A percentile compares a stretch with the other conserved stretches of the same genome.
Conservation (phyloP, 2,329 filamentous ascomycete species). For the Eutypella sp. region DNA sequence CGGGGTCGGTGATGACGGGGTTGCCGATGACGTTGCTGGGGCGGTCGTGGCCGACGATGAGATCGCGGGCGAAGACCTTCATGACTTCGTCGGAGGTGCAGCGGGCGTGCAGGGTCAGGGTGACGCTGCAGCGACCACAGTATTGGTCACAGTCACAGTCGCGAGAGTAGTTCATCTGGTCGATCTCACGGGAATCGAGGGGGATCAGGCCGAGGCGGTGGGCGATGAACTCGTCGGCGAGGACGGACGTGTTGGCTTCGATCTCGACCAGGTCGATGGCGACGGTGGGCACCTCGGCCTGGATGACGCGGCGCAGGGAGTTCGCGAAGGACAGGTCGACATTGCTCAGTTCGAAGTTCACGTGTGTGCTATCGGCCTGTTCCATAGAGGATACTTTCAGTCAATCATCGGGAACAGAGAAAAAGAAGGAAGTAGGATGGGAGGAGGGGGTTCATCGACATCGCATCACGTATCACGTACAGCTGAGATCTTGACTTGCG, state of each 20-base stretch:
- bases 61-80: conserved; percentile 87
- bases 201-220: conserved; percentile 90
- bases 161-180: conserved; percentile 78
- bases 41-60: conserved; percentile 66
- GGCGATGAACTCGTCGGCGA: conserved; percentile 92
- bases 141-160: conserved; percentile 97
- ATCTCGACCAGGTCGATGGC: conserved; percentile 94
- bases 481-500: conserved; percentile 56
- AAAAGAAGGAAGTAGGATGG: conserved; percentile 1
- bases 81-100: conserved; percentile 84
- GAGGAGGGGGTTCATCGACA: background rate
- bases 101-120: conserved; percentile 76
- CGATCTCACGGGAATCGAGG: conserved; percentile 76
- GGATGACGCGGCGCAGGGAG: conserved; percentile 82
- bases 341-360: conserved; percentile 87
- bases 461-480: conserved; percentile 32
- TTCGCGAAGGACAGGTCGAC: conserved; percentile 92
- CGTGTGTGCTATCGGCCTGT: conserved; percentile 73
- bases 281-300: conserved; percentile 89
- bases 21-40: conserved; percentile 71
- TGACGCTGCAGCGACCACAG: conserved; percentile 87
- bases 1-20: conserved; percentile 78
- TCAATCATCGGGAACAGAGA: conserved; percentile 3
- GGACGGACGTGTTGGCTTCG: conserved; percentile 87
- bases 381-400: too few species aligned